Base-by-base conservation (phyloP, 805 yeast genomes). In the Candida ulmi region DNA sequence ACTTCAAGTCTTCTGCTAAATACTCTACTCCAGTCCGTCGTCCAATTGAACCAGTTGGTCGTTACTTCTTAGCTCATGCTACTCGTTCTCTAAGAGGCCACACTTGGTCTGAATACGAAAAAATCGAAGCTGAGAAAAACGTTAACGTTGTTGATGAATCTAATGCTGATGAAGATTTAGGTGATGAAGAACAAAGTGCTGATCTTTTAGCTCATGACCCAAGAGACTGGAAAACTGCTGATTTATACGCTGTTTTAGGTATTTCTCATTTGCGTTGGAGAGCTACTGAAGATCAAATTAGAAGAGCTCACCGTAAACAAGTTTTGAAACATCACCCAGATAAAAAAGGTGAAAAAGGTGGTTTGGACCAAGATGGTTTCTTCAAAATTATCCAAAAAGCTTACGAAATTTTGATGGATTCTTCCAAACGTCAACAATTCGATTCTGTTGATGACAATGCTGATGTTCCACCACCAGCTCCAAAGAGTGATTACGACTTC, bases 351-450 rank as follows among this genome's bases (percentile, higher is more conserved):
- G 96, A 91, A 38, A 63, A 79, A 44, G 65, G 72, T 50, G 96
- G 95, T 48, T 73, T 86, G 59, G 95, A 87, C 51, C 88, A 86
- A 68, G 99, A 93, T 64, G 96, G 93, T 11, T 91, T 93, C 69
- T 93, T 93, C 80, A 93, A 93, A 75, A 85, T 95, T 62, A 90
- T 93, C 58, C 99, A 93, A 72, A 93, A 93, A 72, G 95, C 98
- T 25, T 83, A 79, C 60, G 99, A 93, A 73, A 74, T 85, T 40
- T 72, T 93, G 71, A 72, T 85, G 62, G 96, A 93, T 63, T 75
- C 95, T 44, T 65, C 60, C 57, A 88, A 85, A 73, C 86, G 96
- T 71, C 83, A 78, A 58, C 98, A 93, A 72, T 93, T 74, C 62
- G 99, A 93, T 68, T 88, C 97, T 33, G 95, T 93, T 52, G 99